Base-by-base conservation (phyloP, 2,329 filamentous ascomycete genomes). In the Fusarium subtropicale region DNA sequence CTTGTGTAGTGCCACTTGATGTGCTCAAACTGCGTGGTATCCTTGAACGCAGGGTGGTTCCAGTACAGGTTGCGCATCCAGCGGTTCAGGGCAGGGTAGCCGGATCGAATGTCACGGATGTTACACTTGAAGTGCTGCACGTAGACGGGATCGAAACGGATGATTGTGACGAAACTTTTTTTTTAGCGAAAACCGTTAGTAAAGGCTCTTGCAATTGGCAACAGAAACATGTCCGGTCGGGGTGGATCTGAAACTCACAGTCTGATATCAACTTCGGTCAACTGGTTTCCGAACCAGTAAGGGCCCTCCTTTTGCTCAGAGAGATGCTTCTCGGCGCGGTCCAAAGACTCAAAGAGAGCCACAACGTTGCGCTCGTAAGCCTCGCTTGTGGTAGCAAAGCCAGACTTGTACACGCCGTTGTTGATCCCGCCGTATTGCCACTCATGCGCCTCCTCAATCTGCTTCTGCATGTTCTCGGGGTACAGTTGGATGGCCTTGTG, bases 101-200 rank as follows among this genome's bases (percentile, higher is more conserved):
- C 93, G 10, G 88, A 90, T 42, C 94, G 87, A 76, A 97, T 94
- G 79, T 97, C 93, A 26, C 90, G 86, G 64, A 97, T 83, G 81
- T 97, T 97, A 83, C 91, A 94, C 81, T 92, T 92, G 84, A 95
- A 95, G 80, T 94, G 91, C 81, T 96, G 93, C 55, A 97, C 91
- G 76, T 97, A 97, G 73, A 93, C 91, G 31, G 85, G 84, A 79
- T 94, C 92, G 77, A 93, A 93, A 34, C 91, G 88, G 66, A 92
- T 82, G 48, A 93, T 87, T 7, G 91, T 93, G 16, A 91, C 90
- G 77, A 76, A 94, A 78, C 64, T 85, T 81, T 16, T 8, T 13
- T 8, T 20, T 15, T 28, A 13, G n/a, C 18, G 24, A 10, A 12
- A 52, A 20, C 34, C 16, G 60, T 74, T 57, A 73, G 66, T 31